These are phyloP conservation scores for Arabidopsis arenosa DNA, from an alignment of 345 rosid genomes.

Conservation along the genomic window DNA sequence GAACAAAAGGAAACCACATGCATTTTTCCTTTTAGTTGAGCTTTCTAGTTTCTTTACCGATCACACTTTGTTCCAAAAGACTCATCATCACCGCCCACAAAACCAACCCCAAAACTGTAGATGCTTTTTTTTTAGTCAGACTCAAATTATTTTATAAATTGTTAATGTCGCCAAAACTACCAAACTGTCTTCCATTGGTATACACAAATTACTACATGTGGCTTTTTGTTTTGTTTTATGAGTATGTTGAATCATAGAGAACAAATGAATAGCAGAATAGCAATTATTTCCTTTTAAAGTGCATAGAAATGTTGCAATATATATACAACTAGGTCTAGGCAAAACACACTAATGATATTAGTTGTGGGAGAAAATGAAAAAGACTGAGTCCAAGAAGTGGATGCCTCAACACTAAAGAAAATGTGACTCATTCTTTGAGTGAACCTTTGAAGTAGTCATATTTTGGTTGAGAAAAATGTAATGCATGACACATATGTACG, in stretches of 20 bases:
- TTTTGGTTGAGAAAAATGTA: neutral
- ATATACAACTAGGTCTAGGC: neutral
- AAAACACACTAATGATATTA: neutral
- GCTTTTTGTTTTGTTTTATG: neutral
- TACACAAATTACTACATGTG: neutral
- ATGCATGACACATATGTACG: neutral
- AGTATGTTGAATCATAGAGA: neutral
- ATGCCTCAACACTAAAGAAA: neutral
- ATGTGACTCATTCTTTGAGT: neutral
- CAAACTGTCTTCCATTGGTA: neutral
- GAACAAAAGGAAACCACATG: conserved; percentile 31
- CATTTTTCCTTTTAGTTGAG: conserved; percentile 21
- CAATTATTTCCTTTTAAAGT: neutral
- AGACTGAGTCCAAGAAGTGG: neutral
- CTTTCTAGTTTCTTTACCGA: conserved; percentile 14
- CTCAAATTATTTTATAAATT: too few species aligned
- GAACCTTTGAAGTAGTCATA: conserved; percentile 3
- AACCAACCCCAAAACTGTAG: neutral
- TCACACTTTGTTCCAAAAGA: conserved; percentile 25
- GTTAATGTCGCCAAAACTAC: neutral
- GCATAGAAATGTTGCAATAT: neutral
- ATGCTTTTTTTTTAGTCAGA: too few species aligned
- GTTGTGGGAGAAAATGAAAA: neutral
- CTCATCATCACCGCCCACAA: conserved; percentile 4
- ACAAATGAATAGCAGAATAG: neutral